Percentiles rank a stretch among this genome's conserved stretches.
These are phyloP conservation scores for Neobulgaria alba DNA, from an alignment of 2,329 filamentous ascomycete species.

Conservation along the genomic window DNA sequence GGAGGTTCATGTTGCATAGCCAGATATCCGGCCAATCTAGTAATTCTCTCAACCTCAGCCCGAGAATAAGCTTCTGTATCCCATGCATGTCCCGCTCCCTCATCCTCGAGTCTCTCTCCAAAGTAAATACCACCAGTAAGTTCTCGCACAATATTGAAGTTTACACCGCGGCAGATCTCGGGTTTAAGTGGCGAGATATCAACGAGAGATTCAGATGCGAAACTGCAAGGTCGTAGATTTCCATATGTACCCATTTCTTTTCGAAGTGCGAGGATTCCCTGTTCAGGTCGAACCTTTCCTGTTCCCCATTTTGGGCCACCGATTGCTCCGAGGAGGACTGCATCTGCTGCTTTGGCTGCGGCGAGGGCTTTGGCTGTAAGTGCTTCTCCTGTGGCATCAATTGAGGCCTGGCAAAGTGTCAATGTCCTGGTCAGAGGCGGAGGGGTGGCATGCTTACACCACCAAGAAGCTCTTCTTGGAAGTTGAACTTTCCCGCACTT, in stretches of 20 bases:
- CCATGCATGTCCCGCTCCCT: slow-evolving; percentile 64
- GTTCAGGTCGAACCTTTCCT: slow-evolving; percentile 78
- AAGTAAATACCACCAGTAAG: slow-evolving; percentile 94
- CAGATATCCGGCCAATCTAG: slow-evolving; percentile 70
- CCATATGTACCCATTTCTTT: slow-evolving; percentile 92
- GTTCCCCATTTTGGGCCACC: slow-evolving; percentile 97
- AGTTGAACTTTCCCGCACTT: slow-evolving; percentile 69
- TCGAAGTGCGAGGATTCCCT: slow-evolving; percentile 82
- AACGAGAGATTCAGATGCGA: slow-evolving; percentile 79
- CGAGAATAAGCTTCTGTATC: slow-evolving; percentile 85
- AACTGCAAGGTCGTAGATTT: slow-evolving; percentile 93
- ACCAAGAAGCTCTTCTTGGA: slow-evolving; percentile 82
- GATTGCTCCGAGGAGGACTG: slow-evolving; percentile 86
- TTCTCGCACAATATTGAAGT: slow-evolving; percentile 90
- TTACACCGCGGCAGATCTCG: slow-evolving; percentile 73
- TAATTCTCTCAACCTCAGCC: slow-evolving; percentile 80
- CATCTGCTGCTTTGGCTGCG: slow-evolving; percentile 78
- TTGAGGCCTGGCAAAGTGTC: slow-evolving; percentile 59
- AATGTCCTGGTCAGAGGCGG: slow-evolving; percentile 3
- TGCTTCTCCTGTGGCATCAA: slow-evolving; percentile 69
- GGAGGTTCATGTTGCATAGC: slow-evolving; percentile 70
- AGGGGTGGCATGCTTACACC: slow-evolving; percentile 53
- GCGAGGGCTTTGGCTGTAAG: slow-evolving; percentile 75
- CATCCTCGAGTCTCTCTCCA: slow-evolving; percentile 74
- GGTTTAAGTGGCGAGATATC: slow-evolving; percentile 81